A percentile compares a stretch with the other conserved stretches of the same genome.
Conservation (phyloP, 2,329 filamentous ascomycete genomes). For the Ramularia endophylla region DNA sequence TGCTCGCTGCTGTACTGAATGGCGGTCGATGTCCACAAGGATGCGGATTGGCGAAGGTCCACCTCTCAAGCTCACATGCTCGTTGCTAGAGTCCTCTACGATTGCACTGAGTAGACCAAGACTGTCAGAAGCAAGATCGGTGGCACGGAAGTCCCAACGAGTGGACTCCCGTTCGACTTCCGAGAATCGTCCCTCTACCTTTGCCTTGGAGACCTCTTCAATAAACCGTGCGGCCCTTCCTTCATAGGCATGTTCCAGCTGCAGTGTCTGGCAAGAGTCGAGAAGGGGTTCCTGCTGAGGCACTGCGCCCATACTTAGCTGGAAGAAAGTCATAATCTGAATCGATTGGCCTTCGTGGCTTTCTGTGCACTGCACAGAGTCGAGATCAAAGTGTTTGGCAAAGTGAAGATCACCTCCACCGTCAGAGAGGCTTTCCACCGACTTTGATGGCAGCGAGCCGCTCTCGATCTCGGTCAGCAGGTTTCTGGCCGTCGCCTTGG, state of each 20-base stretch:
- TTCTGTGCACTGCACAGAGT: slow-evolving; percentile 24
- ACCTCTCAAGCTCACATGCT: slow-evolving; percentile 57
- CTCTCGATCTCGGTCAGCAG: slow-evolving; percentile 81
- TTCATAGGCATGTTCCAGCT: slow-evolving; percentile 70
- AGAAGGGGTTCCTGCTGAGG: slow-evolving; percentile 18
- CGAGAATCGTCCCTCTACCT: slow-evolving; percentile 76
- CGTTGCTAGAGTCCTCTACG: slow-evolving; percentile 62
- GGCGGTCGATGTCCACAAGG: slow-evolving; percentile 55
- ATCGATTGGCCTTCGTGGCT: slow-evolving; percentile 23
- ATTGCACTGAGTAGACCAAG: slow-evolving; percentile 58
- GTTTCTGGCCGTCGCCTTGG: slow-evolving; percentile 60
- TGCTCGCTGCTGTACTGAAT: slow-evolving; percentile 30
- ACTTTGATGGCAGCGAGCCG: slow-evolving; percentile 50
- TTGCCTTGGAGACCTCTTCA: slow-evolving; percentile 82
- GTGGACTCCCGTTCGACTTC: slow-evolving; percentile 77
- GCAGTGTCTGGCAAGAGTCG: slow-evolving; percentile 43
- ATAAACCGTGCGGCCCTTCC: slow-evolving; percentile 68
- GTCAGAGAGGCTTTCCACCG: slow-evolving; percentile 37
- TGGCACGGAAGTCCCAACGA: slow-evolving; percentile 72
- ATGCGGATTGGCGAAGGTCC: slow-evolving; percentile 65
- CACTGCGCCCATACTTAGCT: slow-evolving; percentile 18
- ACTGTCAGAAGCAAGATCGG: slow-evolving; percentile 53
- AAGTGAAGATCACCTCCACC: slow-evolving; percentile 66
- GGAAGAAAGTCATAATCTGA: slow-evolving; percentile 25
- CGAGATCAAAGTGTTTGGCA: slow-evolving; percentile 29